Evolutionary conservation across 1,284 basidiomycete species (phyloP).

Genomic region (Leccinum glutinopallens): DNA sequence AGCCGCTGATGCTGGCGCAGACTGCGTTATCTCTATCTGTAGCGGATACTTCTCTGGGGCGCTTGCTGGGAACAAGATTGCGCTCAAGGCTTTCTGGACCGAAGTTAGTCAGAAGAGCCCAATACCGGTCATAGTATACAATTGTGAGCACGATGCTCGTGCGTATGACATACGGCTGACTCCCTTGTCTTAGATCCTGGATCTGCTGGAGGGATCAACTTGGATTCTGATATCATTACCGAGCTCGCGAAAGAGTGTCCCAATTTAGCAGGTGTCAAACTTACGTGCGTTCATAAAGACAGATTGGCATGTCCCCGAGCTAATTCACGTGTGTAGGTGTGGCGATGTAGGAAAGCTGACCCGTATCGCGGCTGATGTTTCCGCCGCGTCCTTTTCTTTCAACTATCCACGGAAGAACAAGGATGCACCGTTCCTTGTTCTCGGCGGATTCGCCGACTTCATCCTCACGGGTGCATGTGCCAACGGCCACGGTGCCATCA

Average conservation of each 20-base stretch:
- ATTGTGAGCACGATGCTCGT: slow-evolving; percentile 58
- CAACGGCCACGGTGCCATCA: slow-evolving; percentile 79
- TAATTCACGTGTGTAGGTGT: slow-evolving; percentile 52
- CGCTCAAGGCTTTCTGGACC: slow-evolving; percentile 78
- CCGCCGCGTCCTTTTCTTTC: slow-evolving; percentile 56
- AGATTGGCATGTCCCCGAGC: background rate
- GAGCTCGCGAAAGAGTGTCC: slow-evolving; percentile 75
- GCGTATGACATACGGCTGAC: slow-evolving; percentile 3
- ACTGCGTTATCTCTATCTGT: slow-evolving; percentile 82
- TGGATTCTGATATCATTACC: slow-evolving; percentile 83
- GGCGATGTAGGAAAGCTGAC: slow-evolving; percentile 90
- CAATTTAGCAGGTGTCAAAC: slow-evolving; percentile 82
- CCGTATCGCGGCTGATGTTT: slow-evolving; percentile 73
- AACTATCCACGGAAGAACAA: slow-evolving; percentile 66
- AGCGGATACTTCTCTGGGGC: slow-evolving; percentile 87
- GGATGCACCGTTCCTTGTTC: slow-evolving; percentile 70
- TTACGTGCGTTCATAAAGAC: slow-evolving; percentile 62
- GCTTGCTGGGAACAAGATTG: slow-evolving; percentile 58
- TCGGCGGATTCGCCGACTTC: slow-evolving; percentile 82
- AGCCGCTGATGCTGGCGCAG: slow-evolving; percentile 81
- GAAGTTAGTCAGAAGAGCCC: slow-evolving; percentile 79
- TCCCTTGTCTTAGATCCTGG: slow-evolving; percentile 63
- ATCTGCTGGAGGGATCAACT: slow-evolving; percentile 81
- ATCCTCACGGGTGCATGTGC: slow-evolving; percentile 69
- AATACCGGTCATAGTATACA: slow-evolving; percentile 89